These are phyloP conservation scores for Candida railenensis DNA, from an alignment of 805 yeast genomes.

Conservation along the genomic window DNA sequence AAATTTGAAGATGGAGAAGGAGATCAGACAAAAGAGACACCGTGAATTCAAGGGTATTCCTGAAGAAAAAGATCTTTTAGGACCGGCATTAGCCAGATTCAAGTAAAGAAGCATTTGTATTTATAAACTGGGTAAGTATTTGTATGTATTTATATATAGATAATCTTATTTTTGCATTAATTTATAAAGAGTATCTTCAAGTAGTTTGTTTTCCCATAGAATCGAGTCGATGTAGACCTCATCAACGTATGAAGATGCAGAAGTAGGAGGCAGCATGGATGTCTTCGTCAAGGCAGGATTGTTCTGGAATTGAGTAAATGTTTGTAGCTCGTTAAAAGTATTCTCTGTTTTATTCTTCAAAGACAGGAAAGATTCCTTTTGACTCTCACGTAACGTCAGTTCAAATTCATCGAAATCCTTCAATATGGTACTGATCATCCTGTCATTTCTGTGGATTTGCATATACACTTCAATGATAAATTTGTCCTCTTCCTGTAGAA, in stretches of 20 bases:
- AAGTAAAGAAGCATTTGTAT: constrained; percentile 19
- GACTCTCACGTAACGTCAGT: not conserved
- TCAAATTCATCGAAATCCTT: not conserved
- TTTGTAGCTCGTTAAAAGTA: not conserved
- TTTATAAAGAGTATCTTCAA: constrained; percentile 16
- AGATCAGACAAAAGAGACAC: constrained; percentile 53
- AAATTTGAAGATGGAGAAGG: constrained; percentile 73
- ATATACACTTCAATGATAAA: constrained; percentile 10
- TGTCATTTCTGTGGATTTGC: not conserved
- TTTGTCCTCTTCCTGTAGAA: constrained; percentile 15
- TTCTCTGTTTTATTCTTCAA: not conserved
- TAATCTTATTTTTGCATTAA: constrained; percentile 3
- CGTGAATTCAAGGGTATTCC: constrained; percentile 46
- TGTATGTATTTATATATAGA: not conserved
- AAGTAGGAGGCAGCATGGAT: not conserved
- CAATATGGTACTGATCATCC: not conserved
- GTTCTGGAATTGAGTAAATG: too few species aligned
- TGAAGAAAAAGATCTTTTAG: constrained; percentile 52
- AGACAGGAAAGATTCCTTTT: not conserved
- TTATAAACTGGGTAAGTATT: too few species aligned
- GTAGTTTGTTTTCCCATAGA: constrained; percentile 22
- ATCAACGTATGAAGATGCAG: constrained; percentile 8
- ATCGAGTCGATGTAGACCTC: constrained; percentile 15
- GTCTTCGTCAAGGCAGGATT: not conserved
- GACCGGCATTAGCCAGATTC: constrained; percentile 51